A percentile compares a stretch with the other conserved stretches of the same genome.
These are phyloP conservation scores for Xerocomellus chrysenteron DNA, from an alignment of 768 basidiomycete species.

Conservation along the genomic window DNA sequence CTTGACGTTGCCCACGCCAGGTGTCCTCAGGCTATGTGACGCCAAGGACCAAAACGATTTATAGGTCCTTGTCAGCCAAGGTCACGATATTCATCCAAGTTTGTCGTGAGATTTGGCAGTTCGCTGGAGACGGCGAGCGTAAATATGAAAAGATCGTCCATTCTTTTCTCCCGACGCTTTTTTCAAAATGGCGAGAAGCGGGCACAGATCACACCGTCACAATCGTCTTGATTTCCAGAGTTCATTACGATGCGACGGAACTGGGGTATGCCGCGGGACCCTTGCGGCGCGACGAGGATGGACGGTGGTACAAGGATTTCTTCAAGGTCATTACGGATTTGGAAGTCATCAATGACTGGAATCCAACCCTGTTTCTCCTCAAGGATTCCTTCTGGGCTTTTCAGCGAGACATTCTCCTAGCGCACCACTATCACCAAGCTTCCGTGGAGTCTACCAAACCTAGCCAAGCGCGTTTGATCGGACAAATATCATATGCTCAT, in stretches of 20 bases:
- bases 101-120: slow-evolving; percentile 95
- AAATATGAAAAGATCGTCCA: slow-evolving; percentile 98
- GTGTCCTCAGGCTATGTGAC: slow-evolving; percentile 82
- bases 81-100: slow-evolving; percentile 96
- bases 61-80: slow-evolving; percentile 87
- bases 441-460: slow-evolving; percentile 44
- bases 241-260: slow-evolving; percentile 82
- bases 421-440: slow-evolving; percentile 84
- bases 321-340: slow-evolving; percentile 95
- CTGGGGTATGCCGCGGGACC: slow-evolving; percentile 82
- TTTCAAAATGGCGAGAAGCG: slow-evolving; percentile 78
- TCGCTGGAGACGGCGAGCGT: slow-evolving; percentile 93
- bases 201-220: slow-evolving; percentile 92
- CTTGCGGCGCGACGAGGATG: slow-evolving; percentile 70
- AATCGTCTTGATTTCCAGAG: slow-evolving; percentile 90
- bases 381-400: slow-evolving; percentile 91
- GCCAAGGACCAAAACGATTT: slow-evolving; percentile 81
- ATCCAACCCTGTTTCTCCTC: slow-evolving; percentile 77
- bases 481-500: slow-evolving; percentile 80
- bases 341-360: slow-evolving; percentile 87
- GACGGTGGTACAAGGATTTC: slow-evolving; percentile 90
- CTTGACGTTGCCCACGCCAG: slow-evolving; percentile 36
- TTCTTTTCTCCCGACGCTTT: slow-evolving; percentile 89
- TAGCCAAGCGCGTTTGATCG: slow-evolving; percentile 66
- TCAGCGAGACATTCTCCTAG: slow-evolving; percentile 86